These are phyloP conservation scores for Lepidium sativum DNA, from an alignment of 345 rosid genomes.

Conservation along the genomic window DNA sequence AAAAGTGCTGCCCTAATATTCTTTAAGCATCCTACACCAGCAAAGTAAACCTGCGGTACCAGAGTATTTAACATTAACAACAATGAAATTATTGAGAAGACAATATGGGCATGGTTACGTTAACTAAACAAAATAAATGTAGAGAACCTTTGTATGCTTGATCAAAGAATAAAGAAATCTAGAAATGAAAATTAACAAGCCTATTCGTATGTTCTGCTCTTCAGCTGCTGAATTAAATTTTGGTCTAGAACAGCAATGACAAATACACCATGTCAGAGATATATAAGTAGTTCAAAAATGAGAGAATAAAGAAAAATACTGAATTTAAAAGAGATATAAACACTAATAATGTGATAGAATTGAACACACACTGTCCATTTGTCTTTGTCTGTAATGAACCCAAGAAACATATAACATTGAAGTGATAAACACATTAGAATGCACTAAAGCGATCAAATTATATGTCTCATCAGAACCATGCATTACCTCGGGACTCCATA, in stretches of 20 bases:
- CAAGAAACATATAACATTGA: neutral
- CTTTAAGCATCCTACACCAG: slow-evolving; percentile 93
- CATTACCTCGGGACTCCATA: slow-evolving; percentile 97
- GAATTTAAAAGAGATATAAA: neutral
- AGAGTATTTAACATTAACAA: slow-evolving; percentile 9
- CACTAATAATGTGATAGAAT: neutral
- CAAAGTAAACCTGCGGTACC: slow-evolving; percentile 80
- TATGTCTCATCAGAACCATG: slow-evolving; percentile 3
- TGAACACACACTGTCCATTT: neutral
- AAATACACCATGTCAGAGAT: slow-evolving; percentile 5
- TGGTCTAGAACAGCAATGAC: neutral
- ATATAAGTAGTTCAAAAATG: neutral
- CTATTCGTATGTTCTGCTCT: neutral
- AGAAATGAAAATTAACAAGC: neutral
- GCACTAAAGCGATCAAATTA: neutral
- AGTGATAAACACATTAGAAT: slow-evolving; percentile 9
- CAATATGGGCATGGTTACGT: neutral
- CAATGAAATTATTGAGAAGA: neutral
- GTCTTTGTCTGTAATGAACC: neutral
- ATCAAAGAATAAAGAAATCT: neutral
- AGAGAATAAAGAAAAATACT: neutral
- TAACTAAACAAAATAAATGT: neutral
- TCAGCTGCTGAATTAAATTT: neutral
- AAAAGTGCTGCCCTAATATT: slow-evolving; percentile 93
- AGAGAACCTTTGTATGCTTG: neutral